Percentiles rank a stretch among this genome's conserved stretches.
Evolutionary conservation across 129 eudicot genomes (phyloP).

Genomic region (Gnaphalium uliginosum): DNA sequence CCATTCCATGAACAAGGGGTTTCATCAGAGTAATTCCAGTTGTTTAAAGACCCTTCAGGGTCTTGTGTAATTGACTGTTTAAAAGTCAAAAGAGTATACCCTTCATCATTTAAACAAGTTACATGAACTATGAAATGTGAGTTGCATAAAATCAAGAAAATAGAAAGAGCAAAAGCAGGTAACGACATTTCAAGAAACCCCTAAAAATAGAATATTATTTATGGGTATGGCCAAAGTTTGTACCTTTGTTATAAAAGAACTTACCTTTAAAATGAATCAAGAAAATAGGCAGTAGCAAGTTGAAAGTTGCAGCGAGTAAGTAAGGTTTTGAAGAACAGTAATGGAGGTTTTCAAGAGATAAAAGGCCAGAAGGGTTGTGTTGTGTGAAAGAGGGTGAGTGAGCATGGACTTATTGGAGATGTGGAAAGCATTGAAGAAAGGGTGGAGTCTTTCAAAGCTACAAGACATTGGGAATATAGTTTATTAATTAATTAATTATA

Average conservation of each 20-base stretch:
- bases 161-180: conserved; percentile 45
- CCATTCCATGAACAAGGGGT: conserved; percentile 99
- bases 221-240: conserved; percentile 17
- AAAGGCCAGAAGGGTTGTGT: conserved; percentile 24
- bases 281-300: conserved; percentile 26
- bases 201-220: conserved; percentile 5
- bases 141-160: conserved; percentile 45
- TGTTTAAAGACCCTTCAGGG: conserved; percentile 76
- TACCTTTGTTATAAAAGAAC: conserved; percentile 16
- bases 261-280: conserved; percentile 23
- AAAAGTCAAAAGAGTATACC: conserved; percentile 69
- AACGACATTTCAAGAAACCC: conserved; percentile 34
- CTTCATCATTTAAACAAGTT: conserved; percentile 72
- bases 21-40: conserved; percentile 81
- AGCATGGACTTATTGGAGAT: conserved; percentile 35
- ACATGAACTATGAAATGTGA: conserved; percentile 43
- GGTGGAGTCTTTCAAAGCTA: conserved; percentile 46
- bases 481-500: conserved; percentile 12
- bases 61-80: conserved; percentile 66
- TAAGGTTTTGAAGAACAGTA: conserved; percentile 32
- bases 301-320: conserved; percentile 24
- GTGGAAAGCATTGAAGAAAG: conserved; percentile 49
- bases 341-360: conserved; percentile 43
- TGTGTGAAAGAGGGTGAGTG: conserved; percentile 46
- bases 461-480: conserved; percentile 59